Evolutionary conservation across 352 stramenopile species (phyloP).

Genomic region (Sclerospora graminicola): DNA sequence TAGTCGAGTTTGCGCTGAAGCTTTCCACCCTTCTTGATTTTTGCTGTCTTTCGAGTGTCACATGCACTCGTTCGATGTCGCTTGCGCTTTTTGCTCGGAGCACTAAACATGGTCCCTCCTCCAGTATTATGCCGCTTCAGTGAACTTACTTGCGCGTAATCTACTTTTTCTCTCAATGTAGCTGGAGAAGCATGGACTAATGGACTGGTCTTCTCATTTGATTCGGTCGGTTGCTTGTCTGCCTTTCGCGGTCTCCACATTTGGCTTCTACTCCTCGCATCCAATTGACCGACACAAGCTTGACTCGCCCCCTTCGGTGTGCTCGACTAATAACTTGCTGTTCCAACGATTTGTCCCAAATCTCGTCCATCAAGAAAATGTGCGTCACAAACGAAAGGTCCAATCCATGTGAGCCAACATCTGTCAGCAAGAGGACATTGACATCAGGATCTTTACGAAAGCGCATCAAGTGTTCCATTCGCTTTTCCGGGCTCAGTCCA

Average conservation of each 20-base stretch:
- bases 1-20: conserved; percentile 39
- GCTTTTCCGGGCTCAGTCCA: conserved; percentile 24
- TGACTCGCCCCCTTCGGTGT: conserved; percentile 90
- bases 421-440: conserved; percentile 90
- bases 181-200: conserved; percentile 7
- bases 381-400: conserved; percentile 97
- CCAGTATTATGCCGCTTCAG: conserved; percentile 23
- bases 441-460: conserved; percentile 57
- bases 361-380: conserved; percentile 96
- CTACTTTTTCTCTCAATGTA: conserved; percentile 3
- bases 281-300: conserved; percentile 89
- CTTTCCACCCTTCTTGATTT: conserved; percentile 28
- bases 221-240: conserved; percentile 5
- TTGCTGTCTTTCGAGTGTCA: conserved; percentile 13
- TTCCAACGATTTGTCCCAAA: conserved; percentile 93
- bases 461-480: conserved; percentile 40
- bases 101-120: conserved; percentile 21
- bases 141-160: conserved; percentile 10
- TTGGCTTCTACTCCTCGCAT: conserved; percentile 80
- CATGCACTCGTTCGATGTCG: conserved; percentile 7
- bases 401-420: conserved; percentile 92
- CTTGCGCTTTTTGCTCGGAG: conserved; percentile 27
- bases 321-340: conserved; percentile 93
- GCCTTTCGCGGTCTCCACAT: conserved; percentile 43
- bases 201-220: conserved; percentile 3